phyloP scores from a whole-genome alignment of 331 rosid species.

The Erythrophleum ivorense region DNA sequence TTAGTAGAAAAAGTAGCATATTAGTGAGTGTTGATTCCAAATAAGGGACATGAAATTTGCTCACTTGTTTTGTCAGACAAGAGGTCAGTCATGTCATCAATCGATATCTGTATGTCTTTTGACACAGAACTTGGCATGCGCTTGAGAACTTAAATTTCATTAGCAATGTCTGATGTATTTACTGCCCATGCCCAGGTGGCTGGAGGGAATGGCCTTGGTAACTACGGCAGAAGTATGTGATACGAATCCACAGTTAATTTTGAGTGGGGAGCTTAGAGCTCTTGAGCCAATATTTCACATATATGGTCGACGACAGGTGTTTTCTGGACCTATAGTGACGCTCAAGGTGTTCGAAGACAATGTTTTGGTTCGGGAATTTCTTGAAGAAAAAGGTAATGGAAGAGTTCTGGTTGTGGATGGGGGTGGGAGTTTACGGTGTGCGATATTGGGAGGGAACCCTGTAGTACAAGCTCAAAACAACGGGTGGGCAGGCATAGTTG shows the following conservation, averaged over 20 bases:
- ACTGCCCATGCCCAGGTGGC: constrained; percentile 32
- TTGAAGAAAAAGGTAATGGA: constrained; percentile 94
- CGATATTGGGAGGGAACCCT: constrained; percentile 95
- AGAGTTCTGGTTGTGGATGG: constrained; percentile 97
- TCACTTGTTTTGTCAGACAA: neutral
- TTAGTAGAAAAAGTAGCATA: too few relatives aligned
- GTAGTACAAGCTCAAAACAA: constrained; percentile 97
- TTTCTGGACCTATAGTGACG: constrained; percentile 85
- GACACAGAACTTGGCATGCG: too few relatives aligned
- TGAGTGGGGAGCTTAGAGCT: constrained; percentile 89
- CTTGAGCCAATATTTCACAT: constrained; percentile 86
- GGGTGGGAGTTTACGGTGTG: constrained; percentile 88
- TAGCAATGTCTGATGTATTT: too few relatives aligned
- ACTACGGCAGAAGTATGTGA: constrained; percentile 98
- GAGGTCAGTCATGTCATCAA: neutral
- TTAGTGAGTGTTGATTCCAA: neutral
- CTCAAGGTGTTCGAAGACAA: constrained; percentile 92
- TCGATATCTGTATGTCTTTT: neutral
- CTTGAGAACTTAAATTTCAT: too few relatives aligned
- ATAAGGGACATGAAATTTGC: neutral
- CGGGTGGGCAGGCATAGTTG: constrained; percentile 96
- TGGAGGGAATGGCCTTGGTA: constrained; percentile 75
- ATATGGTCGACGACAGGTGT: constrained; percentile 88
- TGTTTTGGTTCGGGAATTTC: constrained; percentile 82
- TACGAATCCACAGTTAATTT: constrained; percentile 78